Evolutionary conservation across 306 rosid species (phyloP), one percentile per base, ranked within the genome.

Genomic region (Fragaria ananassa): DNA sequence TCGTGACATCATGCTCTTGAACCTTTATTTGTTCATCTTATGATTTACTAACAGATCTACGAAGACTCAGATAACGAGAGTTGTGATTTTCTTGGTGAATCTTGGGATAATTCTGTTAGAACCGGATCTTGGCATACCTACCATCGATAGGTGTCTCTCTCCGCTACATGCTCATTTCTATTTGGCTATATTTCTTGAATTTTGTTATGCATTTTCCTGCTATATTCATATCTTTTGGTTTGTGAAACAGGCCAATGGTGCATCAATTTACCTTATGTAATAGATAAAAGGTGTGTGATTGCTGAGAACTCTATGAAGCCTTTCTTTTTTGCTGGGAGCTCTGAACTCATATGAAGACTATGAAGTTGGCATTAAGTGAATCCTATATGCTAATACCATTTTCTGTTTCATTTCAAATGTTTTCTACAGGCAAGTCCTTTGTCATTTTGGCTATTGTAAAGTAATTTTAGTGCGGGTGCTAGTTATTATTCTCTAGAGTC

Each of bases 341-440:
- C 49, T 41, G 44, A 6, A 1, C 51, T 13, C 1, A 47, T 14
- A 13, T 50, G 61, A 18, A 29, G 73, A 63, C 57, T 41, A 21
- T 53, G 51, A 81, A 79, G 78, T 72, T 42, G 74, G 72, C 74
- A 79, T 53, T 41, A 68, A 25, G 44, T 72, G 71, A 78, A 73
- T 9, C 64, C 53, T 75, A 58, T 25, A 50, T 71, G 64, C 63
- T 45, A 15, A 35, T 31, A 60, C 72, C 56, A 65, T 37, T 81
- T 84, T 19, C 10, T 10, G 34, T 57, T 21, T 23, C 6, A 57
- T 21, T 21, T 57, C 17, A 21, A 57, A 23, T 10, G 34, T 18
- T 8, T 10, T 57, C 31, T 7, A 12, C 14, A 19, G 63, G 63
- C 75, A 71, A 74, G 69, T 74, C 51, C 42, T 74, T 69, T 74